Evolutionary conservation across 2,329 filamentous ascomycete species (phyloP), one percentile per base, ranked within the genome.

Genomic region (Xylariaceae sp.): DNA sequence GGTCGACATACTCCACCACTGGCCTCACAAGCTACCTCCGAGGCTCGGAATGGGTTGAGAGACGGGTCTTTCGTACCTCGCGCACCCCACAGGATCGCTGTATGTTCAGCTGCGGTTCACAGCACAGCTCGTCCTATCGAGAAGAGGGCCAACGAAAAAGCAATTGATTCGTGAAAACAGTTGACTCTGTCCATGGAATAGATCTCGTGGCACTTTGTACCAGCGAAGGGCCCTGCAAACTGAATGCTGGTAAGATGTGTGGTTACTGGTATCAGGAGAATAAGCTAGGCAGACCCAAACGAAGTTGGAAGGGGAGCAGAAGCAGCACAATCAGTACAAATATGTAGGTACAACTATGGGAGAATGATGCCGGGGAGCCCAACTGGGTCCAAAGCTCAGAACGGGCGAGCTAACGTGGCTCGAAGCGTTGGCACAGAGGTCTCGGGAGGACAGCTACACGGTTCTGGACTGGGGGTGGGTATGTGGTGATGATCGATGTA

Each of bases 161-260:
- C 45, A 66, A 62, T 59, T 60, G 61, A 56, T 59, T 62, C 45
- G 59, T 62, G 60, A 62, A 64, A 57, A 65, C 65, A 66, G 37
- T 9, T 9, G 8, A 65, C 65, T 66, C 62, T 66, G 68, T 71
- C 70, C 69, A 72, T 71, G 67, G 70, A 69, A 70, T 63, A 60
- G 57, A 57, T 65, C 60, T 53, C 54, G 50, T 51, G 65, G 56
- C 61, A 63, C 59, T 56, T 56, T 61, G 61, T 59, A 64, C 63
- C 61, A 55, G 55, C 45, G 35, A 45, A 23, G 13, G 51, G 51
- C n/a, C 48, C 45, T 55, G 54, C 53, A 49, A 53, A 58, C 55
- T 53, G 58, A 54, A 44, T 57, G 4, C 23, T 30, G 23, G 23
- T 30, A 30, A 30, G 23, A 30, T 30, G 23, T 30, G 51, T 56